A percentile compares a stretch with the other conserved stretches of the same genome.
Evolutionary conservation across 257 asterid species (phyloP).

Genomic region (Catharanthus roseus): DNA sequence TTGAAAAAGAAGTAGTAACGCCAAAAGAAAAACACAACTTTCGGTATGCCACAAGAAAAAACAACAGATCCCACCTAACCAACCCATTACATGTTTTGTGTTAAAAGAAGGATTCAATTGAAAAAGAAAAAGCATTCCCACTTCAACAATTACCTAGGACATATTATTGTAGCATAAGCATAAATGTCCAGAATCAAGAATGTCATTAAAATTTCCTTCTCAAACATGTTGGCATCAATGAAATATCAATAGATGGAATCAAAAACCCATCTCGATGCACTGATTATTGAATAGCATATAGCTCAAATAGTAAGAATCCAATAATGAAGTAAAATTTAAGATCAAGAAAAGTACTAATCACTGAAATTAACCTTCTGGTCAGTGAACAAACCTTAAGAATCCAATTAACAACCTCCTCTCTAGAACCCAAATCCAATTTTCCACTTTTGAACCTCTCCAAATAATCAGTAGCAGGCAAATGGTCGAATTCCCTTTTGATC

Average conservation of each 20-base stretch:
- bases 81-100: slow-evolving; percentile 22
- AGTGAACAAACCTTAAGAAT: slow-evolving; percentile 35
- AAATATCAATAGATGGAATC: not conserved
- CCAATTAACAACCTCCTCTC: slow-evolving; percentile 41
- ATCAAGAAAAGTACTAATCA: not conserved
- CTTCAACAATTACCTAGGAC: slow-evolving; percentile 9
- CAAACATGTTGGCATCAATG: not conserved
- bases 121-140: slow-evolving; percentile 15
- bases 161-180: slow-evolving; percentile 4
- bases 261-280: not conserved
- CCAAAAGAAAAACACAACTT: not conserved
- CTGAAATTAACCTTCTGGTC: slow-evolving; percentile 5
- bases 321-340: too few relatives aligned
- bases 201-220: slow-evolving; percentile 4
- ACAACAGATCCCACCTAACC: slow-evolving; percentile 22
- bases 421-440: slow-evolving; percentile 32
- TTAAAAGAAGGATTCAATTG: slow-evolving; percentile 10
- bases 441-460: slow-evolving; percentile 34
- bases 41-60: slow-evolving; percentile 12
- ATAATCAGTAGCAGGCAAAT: slow-evolving; percentile 39
- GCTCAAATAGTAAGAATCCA: not conserved
- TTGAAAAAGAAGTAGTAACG: slow-evolving; percentile 8
- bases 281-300: too few relatives aligned
- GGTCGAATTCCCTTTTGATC: slow-evolving; percentile 33
- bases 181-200: slow-evolving; percentile 18